Evolutionary conservation across 139 green algal genomes (phyloP), one percentile per base, ranked within the genome.

Genomic region (Eudorina sp.): DNA sequence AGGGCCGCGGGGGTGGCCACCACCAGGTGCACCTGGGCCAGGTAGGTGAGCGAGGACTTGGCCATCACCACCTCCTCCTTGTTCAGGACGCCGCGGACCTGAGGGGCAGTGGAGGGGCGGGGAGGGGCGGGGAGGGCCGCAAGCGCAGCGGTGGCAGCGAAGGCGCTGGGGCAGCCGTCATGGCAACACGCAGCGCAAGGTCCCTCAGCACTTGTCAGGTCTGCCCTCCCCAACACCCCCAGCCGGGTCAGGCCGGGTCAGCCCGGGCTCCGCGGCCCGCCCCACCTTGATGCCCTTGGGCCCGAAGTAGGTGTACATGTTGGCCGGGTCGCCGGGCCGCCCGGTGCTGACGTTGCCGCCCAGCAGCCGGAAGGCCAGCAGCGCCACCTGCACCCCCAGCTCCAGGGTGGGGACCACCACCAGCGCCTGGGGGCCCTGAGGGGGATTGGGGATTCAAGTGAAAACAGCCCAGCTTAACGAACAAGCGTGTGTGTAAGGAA

Each of bases 391-490:
- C 72, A 98, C 97, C 9, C 97, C 97, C 84, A 99, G 94, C 91
- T 99, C 97, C 60, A 96, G 90, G 0, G 94, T 97, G 0, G 97
- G 97, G 53, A 98, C 96, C 53, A 99, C 72, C 21, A 99, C 84
- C 51, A 98, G 68, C 13, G 92, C 86, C 90, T 97, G 94, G 8
- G 95, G 95, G 36, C 53, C 84, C 82, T 88, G 41, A 69, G 34
- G 48, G 29, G 51, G 34, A 38, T 34, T 53, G 36, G 19, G 36
- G 45, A 19, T n/a, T n/a, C n/a, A n/a, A 9, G 3, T 29, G 0
- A 87, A 34, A 19, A 3, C 62, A n/a, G n/a, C n/a, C n/a, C n/a
- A n/a, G n/a, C n/a, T n/a, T n/a, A n/a, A n/a, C n/a, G n/a, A n/a
- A n/a, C n/a, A n/a, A n/a, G n/a, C n/a, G n/a, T n/a, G n/a, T n/a